Conservation (phyloP, 352 stramenopile species). For the Phytophthora sojae region DNA sequence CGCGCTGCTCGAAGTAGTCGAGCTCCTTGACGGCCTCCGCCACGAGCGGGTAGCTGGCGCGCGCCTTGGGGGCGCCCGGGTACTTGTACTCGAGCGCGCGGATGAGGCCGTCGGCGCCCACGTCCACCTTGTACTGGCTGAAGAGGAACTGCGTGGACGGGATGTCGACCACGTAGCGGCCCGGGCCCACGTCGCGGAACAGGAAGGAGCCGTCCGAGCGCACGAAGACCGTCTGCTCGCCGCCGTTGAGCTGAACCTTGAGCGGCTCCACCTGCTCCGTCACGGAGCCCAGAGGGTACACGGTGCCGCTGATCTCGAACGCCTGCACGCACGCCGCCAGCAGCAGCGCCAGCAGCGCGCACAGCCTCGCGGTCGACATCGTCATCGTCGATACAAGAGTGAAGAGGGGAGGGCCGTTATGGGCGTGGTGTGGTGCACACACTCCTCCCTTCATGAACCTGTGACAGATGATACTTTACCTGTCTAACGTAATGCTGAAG, state of each 20-base stretch:
- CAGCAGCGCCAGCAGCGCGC: constrained; percentile 47
- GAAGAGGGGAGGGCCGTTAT: constrained; percentile 4
- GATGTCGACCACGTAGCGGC: constrained; percentile 82
- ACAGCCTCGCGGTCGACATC: constrained; percentile 32
- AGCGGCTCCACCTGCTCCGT: constrained; percentile 69
- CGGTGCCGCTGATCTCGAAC: constrained; percentile 65
- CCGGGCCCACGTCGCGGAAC: constrained; percentile 75
- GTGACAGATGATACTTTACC: neutral
- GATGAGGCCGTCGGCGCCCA: constrained; percentile 59
- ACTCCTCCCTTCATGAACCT: neutral
- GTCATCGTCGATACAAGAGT: constrained; percentile 20
- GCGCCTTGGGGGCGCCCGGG: constrained; percentile 68
- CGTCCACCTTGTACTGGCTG: constrained; percentile 75
- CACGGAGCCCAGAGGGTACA: constrained; percentile 55
- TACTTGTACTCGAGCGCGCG: constrained; percentile 86
- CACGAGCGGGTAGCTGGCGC: constrained; percentile 66
- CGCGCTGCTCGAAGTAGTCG: constrained; percentile 85
- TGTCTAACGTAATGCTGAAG: neutral
- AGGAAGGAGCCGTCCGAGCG: constrained; percentile 72
- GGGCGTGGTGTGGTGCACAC: neutral
- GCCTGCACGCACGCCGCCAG: constrained; percentile 41
- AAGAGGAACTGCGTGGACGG: constrained; percentile 74
- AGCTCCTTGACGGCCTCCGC: constrained; percentile 74
- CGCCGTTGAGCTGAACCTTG: constrained; percentile 76
- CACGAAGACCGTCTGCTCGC: constrained; percentile 74